phyloP scores from a whole-genome alignment of 106 monocot genomes.

The Acorus gramineus region DNA sequence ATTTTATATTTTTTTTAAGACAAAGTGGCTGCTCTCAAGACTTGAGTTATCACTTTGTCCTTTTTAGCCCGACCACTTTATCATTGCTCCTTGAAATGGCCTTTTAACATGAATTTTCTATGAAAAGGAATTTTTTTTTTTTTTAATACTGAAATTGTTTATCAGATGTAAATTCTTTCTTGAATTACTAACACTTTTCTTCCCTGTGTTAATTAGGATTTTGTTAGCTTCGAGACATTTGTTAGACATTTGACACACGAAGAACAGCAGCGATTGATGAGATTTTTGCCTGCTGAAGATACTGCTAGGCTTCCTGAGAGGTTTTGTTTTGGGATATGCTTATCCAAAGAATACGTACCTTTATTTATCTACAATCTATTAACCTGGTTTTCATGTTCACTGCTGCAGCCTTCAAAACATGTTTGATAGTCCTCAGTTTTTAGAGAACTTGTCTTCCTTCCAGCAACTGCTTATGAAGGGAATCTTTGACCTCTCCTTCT shows the following conservation, averaged over 20 bases:
- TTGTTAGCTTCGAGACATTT: conserved; percentile 49
- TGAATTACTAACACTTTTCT: too few relatives aligned
- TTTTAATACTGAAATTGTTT: too few relatives aligned
- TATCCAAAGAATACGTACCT: not conserved
- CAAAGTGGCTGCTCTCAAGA: too few relatives aligned
- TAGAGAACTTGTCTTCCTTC: conserved; percentile 45
- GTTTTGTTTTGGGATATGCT: conserved; percentile 14
- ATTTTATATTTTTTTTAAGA: too few relatives aligned
- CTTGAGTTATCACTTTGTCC: too few relatives aligned
- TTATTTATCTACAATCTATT: not conserved
- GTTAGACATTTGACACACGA: conserved; percentile 45
- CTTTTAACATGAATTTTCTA: too few relatives aligned
- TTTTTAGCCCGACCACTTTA: too few relatives aligned
- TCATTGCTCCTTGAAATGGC: too few relatives aligned
- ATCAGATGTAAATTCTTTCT: too few relatives aligned
- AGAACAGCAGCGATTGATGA: conserved; percentile 56
- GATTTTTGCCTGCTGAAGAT: conserved; percentile 60
- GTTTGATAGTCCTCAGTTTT: conserved; percentile 55
- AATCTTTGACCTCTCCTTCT: conserved; percentile 36
- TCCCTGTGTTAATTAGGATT: conserved; percentile 22
- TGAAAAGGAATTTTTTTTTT: too few relatives aligned
- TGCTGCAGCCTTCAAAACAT: conserved; percentile 58
- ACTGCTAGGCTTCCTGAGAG: conserved; percentile 43
- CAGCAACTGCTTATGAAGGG: conserved; percentile 60
- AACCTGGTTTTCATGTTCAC: not conserved